Evolutionary conservation across 257 asterid species (phyloP).

Genomic region (Solanum chmielewskii): DNA sequence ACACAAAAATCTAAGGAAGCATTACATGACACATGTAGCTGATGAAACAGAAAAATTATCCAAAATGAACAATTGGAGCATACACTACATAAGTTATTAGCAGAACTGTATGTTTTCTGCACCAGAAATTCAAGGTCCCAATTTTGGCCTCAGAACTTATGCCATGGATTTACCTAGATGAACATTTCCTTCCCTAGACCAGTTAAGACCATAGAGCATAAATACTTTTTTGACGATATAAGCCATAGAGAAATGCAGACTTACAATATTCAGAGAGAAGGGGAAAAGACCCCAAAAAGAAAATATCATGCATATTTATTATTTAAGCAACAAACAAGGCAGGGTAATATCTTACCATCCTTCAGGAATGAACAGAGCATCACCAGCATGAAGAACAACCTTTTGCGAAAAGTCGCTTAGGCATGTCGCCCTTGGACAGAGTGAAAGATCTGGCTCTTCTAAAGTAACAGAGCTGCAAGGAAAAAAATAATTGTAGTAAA

Average conservation of each 20-base stretch:
- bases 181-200: neutral
- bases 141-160: neutral
- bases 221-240: neutral
- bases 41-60: neutral
- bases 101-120: neutral
- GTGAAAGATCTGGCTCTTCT: constrained; percentile 40
- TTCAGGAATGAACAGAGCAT: constrained; percentile 91
- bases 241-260: neutral
- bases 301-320: neutral
- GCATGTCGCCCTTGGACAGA: constrained; percentile 61
- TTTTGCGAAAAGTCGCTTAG: constrained; percentile 50
- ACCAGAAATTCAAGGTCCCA: neutral
- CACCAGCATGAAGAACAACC: constrained; percentile 84
- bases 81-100: neutral
- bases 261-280: neutral
- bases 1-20: neutral
- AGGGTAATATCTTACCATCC: constrained; percentile 59
- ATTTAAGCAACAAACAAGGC: neutral
- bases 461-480: constrained; percentile 59
- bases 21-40: neutral
- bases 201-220: neutral
- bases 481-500: neutral
- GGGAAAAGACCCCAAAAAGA: neutral
- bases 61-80: neutral
- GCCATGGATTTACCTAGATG: neutral